Evolutionary conservation across 202 grass and related monocot genomes (phyloP), one percentile per base, ranked within the genome.

Genomic region (Zoysia matrella): DNA sequence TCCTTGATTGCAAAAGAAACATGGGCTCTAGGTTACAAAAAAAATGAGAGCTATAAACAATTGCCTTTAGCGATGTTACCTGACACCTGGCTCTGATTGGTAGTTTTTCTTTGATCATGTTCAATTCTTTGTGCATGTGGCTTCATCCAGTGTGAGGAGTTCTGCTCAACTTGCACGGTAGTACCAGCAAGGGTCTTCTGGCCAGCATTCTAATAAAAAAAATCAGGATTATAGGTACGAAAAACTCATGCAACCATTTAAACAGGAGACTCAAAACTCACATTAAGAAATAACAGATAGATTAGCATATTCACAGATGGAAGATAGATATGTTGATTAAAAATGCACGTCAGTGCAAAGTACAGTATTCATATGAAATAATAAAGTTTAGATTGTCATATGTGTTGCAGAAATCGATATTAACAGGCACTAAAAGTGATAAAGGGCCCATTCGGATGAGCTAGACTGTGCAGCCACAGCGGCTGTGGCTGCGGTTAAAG

Each of bases 121-220:
- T 76, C 77, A 67, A 74, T 63, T 72, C 60, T 73, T 71, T 91
- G 80, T 49, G 62, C 52, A 47, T 46, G 82, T 41, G 82, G 77
- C 56, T 86, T 94, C 66, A 45, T 70, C 89, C 79, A 66, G 46
- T 90, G 87, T 50, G 76, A 62, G 67, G 60, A 40, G 3, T 71
- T 85, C 5, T 87, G 69, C 30, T 94, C 87, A 75, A 73, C 67
- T 73, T 83, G 75, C 47, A 44, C 65, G 47, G 54, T 50, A 67
- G 22, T 80, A 77, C 89, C 87, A 85, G 49, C 15, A 83, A 18
- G 50, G 16, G 12, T 85, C 82, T 79, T 94, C 79, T 83, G 83
- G 39, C 43, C 77, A 72, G 75, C 70, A 90, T 75, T 83, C 93
- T 96, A 85, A 16, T 0, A 75, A 72, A 83, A 22, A 60, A 47